Evolutionary conservation across 2,329 filamentous ascomycete genomes (phyloP), one percentile per base, ranked within the genome.

Genomic region (Chrysosporium queenslandicum): DNA sequence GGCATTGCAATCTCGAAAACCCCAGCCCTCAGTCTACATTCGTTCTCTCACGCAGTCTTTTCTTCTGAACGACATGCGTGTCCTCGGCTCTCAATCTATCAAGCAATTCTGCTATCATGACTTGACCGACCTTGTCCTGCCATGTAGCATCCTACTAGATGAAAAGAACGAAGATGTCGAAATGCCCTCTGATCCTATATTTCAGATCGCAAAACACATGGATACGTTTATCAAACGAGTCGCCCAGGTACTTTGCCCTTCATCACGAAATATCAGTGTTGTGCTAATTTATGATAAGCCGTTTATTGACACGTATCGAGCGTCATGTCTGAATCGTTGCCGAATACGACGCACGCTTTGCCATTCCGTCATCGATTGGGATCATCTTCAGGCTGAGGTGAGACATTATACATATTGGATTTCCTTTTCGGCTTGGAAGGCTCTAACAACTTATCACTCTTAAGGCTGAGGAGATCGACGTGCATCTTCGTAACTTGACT

Each of bases 291-390:
- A 54, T 61, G 52, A 64, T 36, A 87, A n/a, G 66, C 82, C 85
- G 0, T 96, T 89, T 62, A 73, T 95, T 16, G 90, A 96, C 58
- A 77, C 94, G 14, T 83, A 92, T 61, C 81, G 89, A 45, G 85
- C 86, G 6, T 76, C 92, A 16, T 94, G 89, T 61, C 87, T 97
- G 64, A 98, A 97, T 63, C 78, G 89, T 49, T 94, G 88, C 64
- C 84, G 92, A 1, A 81, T 94, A 39, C 81, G 92, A n/a, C 81
- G 92, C 32, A 89, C 85, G n/a, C 77, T 98, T 7, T 89, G 83
- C 56, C 91, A 97, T 64, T 80, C 84, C 12, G 81, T 95, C 32
- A 73, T 81, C 2, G 85, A 91, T 55, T 94, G 89, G 83, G 89
- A 96, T 61, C 78, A 79, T 48, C 74, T 97, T 1, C 89, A 96